Evolutionary conservation across 345 rosid species (phyloP).

Genomic region (Brassica carinata): DNA sequence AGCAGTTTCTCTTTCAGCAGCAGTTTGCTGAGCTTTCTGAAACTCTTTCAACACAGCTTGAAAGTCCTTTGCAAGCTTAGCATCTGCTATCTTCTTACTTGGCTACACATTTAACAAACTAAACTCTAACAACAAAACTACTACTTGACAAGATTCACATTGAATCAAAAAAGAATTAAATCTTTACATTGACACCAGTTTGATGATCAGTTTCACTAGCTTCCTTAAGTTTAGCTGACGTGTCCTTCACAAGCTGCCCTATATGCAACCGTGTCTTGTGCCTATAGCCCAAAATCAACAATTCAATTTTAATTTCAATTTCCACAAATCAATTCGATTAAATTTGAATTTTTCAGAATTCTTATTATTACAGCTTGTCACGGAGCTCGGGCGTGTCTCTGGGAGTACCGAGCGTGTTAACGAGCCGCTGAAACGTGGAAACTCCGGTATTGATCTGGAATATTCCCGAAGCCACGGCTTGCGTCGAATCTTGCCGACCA

Average conservation of each 20-base stretch:
- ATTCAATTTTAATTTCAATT: neutral
- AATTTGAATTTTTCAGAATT: neutral
- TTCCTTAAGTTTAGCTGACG: constrained; percentile 90
- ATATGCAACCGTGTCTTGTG: constrained; percentile 86
- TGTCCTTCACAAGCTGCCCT: constrained; percentile 92
- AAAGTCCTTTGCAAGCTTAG: constrained; percentile 97
- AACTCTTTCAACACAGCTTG: constrained; percentile 94
- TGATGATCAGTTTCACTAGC: constrained; percentile 88
- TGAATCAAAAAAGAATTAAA: neutral
- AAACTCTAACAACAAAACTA: neutral
- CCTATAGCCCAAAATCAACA: constrained; percentile 38
- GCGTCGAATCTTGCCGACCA: constrained; percentile 75
- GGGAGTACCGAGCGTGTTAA: constrained; percentile 95
- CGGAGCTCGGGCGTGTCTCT: constrained; percentile 96
- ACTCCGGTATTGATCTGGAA: constrained; percentile 98
- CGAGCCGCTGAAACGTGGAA: constrained; percentile 89
- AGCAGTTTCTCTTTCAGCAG: constrained; percentile 93
- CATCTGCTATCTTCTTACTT: constrained; percentile 92
- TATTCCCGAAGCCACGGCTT: constrained; percentile 93
- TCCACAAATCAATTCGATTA: neutral
- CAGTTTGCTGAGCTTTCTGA: constrained; percentile 94
- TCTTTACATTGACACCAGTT: constrained; percentile 63
- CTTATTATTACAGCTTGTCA: constrained; percentile 66
- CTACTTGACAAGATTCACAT: neutral
- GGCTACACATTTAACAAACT: constrained; percentile 47